Conservation (phyloP, 495 filamentous ascomycete genomes). For the Aspergillus kassunensis region DNA sequence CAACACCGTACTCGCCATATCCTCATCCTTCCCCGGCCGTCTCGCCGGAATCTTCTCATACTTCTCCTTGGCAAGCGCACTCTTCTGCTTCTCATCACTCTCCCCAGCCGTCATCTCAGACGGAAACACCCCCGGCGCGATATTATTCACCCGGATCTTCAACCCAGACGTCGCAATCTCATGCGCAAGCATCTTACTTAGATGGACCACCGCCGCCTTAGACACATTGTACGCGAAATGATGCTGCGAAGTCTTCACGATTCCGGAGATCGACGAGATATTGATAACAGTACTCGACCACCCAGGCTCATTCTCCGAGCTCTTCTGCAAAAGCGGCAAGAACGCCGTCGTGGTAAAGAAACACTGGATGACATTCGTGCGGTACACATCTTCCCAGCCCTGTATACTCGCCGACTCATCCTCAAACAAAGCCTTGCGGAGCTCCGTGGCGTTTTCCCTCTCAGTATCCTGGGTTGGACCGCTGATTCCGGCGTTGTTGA, state of each 20-base stretch:
- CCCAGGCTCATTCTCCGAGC: constrained; percentile 42
- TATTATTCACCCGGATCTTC: constrained; percentile 47
- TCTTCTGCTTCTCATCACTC: constrained; percentile 52
- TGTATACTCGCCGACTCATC: constrained; percentile 8
- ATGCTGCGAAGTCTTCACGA: constrained; percentile 45
- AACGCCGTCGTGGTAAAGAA: constrained; percentile 4
- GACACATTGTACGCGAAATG: constrained; percentile 52
- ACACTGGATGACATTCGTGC: constrained; percentile 24
- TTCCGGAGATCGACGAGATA: constrained; percentile 53
- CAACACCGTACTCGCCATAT: constrained; percentile 33
- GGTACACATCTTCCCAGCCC: constrained; percentile 18
- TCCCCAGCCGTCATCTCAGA: constrained; percentile 52
- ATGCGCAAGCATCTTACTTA: constrained; percentile 52
- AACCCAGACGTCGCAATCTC: constrained; percentile 42
- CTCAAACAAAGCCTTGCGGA: constrained; percentile 58
- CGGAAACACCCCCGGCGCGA: constrained; percentile 55
- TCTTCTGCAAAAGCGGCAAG: not conserved
- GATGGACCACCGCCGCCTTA: constrained; percentile 50
- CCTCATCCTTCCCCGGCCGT: constrained; percentile 64
- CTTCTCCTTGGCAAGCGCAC: constrained; percentile 45
- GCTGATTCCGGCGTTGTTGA: constrained; percentile 55
- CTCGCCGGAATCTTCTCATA: constrained; percentile 53
- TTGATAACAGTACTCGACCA: constrained; percentile 58
- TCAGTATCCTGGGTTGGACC: constrained; percentile 30
- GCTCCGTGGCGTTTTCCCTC: constrained; percentile 37